Base-by-base conservation (phyloP, 2,329 filamentous ascomycete genomes). In the Emmonsiellopsis sp. region DNA sequence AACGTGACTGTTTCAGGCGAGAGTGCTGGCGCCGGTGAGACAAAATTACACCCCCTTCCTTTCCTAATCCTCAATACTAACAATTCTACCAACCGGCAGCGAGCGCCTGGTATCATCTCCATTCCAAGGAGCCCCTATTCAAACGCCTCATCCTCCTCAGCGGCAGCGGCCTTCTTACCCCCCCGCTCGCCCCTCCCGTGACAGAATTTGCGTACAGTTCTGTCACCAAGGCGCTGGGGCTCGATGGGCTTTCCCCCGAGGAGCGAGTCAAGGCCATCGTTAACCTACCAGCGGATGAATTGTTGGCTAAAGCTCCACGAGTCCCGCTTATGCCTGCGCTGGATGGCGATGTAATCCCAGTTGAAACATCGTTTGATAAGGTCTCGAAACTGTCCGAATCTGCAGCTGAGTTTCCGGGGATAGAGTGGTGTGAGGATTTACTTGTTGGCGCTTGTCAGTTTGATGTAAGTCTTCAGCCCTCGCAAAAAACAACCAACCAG, bases 381-480 rank as follows among this genome's bases (percentile, higher is more conserved):
- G 54, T 41, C 26, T 38, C 37, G 31, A 34, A 13, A 54, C 51
- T 9, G 54, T 57, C 45, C 50, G 54, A 20, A 45, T 51, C 53
- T 16, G 48, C 54, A 7, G 55, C 61, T 10, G 52, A 69, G 35
- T 64, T 75, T 34, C 68, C 69, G 5, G 76, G 71, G 0, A 70
- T 67, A 38, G 62, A 66, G 8, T 79, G 76, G 76, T 77, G 72
- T 54, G 62, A 70, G 37, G 65, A 68, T n/a, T 54, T 79, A 9
- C 67, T 78, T 55, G 70, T 79, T 40, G 77, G 76, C 13, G 72
- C 78, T 54, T 73, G 73, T 20, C 66, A 72, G 54, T 68, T 75
- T 45, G 76, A 79, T 64, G 73, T 74, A 63, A 60, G 68, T 44
- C n/a, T 13, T 15, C 41, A 11, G 4, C 37, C 10, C 11, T 40